Conservation (phyloP, 1,139 yeast genomes). For the Eremothecium cymbalariae region DNA sequence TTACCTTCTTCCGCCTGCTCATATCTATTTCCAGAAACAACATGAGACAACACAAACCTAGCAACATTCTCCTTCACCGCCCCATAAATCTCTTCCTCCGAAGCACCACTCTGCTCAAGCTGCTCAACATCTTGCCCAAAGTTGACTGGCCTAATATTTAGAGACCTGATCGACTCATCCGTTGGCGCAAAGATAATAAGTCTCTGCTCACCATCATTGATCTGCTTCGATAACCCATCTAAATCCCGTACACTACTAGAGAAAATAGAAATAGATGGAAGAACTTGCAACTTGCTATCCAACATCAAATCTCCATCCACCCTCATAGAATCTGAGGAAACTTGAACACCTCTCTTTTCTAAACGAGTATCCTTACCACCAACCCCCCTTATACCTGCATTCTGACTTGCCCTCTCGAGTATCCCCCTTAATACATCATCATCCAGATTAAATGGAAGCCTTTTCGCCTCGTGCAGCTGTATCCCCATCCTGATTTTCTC, state of each 20-base stretch:
- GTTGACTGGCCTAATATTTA: slow-evolving; percentile 56
- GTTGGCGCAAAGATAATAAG: slow-evolving; percentile 53
- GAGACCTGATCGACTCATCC: slow-evolving; percentile 42
- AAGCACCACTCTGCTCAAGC: slow-evolving; percentile 16
- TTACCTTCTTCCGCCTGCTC: slow-evolving; percentile 9
- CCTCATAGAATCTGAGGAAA: too few relatives aligned
- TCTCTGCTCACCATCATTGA: slow-evolving; percentile 16
- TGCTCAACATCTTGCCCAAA: slow-evolving; percentile 44
- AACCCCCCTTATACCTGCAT: too few relatives aligned
- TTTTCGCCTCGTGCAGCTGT: too few relatives aligned
- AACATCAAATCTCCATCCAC: too few relatives aligned
- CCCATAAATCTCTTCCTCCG: slow-evolving; percentile 38
- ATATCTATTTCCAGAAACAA: slow-evolving; percentile 32
- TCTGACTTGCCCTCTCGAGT: background rate
- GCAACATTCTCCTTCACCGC: slow-evolving; percentile 41
- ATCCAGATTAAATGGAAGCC: background rate
- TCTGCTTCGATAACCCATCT: slow-evolving; percentile 11
- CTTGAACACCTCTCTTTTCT: too few relatives aligned
- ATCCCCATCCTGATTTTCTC: too few relatives aligned
- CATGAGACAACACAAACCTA: slow-evolving; percentile 48
- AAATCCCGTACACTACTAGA: slow-evolving; percentile 22
- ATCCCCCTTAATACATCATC: background rate
- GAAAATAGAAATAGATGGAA: slow-evolving; percentile 19
- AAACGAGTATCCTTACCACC: too few relatives aligned
- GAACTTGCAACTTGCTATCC: slow-evolving; percentile 18